Evolutionary conservation across 257 asterid genomes (phyloP).

Genomic region (Solanum megistacrolobum): DNA sequence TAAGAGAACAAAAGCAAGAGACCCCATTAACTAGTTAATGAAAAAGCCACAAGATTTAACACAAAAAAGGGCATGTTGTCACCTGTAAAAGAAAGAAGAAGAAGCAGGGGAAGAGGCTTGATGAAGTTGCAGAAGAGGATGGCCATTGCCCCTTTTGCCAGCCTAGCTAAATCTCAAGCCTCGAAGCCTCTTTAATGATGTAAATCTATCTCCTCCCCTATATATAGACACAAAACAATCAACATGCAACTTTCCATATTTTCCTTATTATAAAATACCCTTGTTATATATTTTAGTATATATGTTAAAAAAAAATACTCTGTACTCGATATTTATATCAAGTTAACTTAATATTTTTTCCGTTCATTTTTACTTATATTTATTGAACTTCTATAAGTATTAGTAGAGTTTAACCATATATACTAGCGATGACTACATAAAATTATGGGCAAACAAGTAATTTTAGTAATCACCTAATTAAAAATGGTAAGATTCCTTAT

Average conservation of each 20-base stretch:
- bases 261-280: not conserved
- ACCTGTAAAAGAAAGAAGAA: constrained; percentile 53
- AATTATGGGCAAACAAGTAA: not conserved
- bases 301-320: no score
- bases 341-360: no score
- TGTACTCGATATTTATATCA: no score
- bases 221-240: not conserved
- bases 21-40: not conserved
- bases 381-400: not conserved
- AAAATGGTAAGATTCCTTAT: not conserved
- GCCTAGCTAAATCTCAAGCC: constrained; percentile 39
- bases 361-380: not conserved
- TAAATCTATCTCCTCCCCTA: not conserved
- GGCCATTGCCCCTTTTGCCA: constrained; percentile 51
- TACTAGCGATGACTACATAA: not conserved
- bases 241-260: not conserved
- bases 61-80: not conserved
- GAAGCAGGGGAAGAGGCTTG: constrained; percentile 34
- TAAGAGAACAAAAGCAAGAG: not conserved
- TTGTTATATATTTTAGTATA: no score
- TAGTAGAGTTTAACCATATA: not conserved
- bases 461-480: not conserved
- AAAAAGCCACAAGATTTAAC: not conserved
- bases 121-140: constrained; percentile 15
- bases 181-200: constrained; percentile 10